Evolutionary conservation across 2,329 filamentous ascomycete genomes (phyloP).

Genomic region (Zymoseptoria tritici): DNA sequence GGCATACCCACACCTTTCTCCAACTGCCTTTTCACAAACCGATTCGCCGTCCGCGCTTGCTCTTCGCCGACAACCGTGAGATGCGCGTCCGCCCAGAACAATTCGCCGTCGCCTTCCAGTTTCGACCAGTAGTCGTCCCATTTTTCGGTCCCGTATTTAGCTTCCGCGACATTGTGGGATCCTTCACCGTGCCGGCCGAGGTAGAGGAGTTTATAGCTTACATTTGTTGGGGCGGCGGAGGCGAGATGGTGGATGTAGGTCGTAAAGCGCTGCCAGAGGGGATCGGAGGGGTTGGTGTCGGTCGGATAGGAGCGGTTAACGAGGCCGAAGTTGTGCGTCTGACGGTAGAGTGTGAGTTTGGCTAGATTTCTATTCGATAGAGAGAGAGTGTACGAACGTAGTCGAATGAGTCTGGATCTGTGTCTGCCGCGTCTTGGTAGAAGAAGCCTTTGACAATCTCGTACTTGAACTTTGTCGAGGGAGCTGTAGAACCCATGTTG

Average conservation of each 20-base stretch:
- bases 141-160: slow-evolving; percentile 58
- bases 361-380: neutral
- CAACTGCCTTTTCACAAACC: slow-evolving; percentile 53
- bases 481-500: slow-evolving; percentile 8
- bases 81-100: slow-evolving; percentile 56
- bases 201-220: slow-evolving; percentile 59
- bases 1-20: slow-evolving; percentile 43
- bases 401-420: slow-evolving; percentile 42
- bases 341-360: neutral
- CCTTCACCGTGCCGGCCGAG: slow-evolving; percentile 66
- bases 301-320: slow-evolving; percentile 38
- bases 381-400: slow-evolving; percentile 33
- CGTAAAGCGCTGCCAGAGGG: slow-evolving; percentile 59
- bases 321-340: slow-evolving; percentile 40
- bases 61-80: slow-evolving; percentile 51
- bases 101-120: slow-evolving; percentile 56
- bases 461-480: slow-evolving; percentile 11
- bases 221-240: slow-evolving; percentile 36
- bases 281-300: slow-evolving; percentile 28
- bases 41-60: slow-evolving; percentile 52
- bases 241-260: slow-evolving; percentile 50
- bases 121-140: slow-evolving; percentile 64
- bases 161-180: slow-evolving; percentile 54
- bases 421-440: slow-evolving; percentile 43
- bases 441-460: slow-evolving; percentile 43